Percentiles rank a stretch among this genome's conserved stretches.
Evolutionary conservation across 306 rosid genomes (phyloP).

Genomic region (Medicago arabica): DNA sequence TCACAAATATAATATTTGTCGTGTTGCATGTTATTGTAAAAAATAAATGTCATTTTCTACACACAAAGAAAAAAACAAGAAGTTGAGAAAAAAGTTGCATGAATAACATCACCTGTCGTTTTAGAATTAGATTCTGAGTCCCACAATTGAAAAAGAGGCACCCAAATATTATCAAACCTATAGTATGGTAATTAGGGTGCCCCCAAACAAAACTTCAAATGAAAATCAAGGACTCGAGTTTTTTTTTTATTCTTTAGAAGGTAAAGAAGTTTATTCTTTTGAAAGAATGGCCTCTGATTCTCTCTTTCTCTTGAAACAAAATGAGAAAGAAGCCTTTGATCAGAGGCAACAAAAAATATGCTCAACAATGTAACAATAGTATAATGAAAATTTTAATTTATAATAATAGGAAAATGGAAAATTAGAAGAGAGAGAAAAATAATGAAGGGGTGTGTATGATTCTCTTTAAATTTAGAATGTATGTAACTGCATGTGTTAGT

Average conservation of each 20-base stretch:
- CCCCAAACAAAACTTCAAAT: constrained; percentile 36
- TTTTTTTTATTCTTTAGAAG: constrained; percentile 45
- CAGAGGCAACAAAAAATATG: constrained; percentile 44
- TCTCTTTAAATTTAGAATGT: constrained; percentile 52
- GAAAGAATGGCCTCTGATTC: constrained; percentile 51
- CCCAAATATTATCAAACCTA: constrained; percentile 34
- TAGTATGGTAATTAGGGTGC: constrained; percentile 42
- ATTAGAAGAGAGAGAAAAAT: constrained; percentile 17
- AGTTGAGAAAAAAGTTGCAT: neutral
- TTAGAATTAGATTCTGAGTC: constrained; percentile 4
- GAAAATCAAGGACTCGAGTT: constrained; percentile 24
- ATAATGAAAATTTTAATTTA: neutral
- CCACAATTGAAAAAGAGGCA: constrained; percentile 44
- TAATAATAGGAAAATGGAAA: neutral
- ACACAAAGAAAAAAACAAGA: neutral
- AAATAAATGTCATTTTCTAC: neutral
- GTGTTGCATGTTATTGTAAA: neutral
- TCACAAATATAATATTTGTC: neutral
- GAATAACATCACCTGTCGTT: constrained; percentile 34
- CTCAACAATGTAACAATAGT: constrained; percentile 23
- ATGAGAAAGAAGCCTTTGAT: constrained; percentile 54
- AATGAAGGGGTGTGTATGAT: constrained; percentile 48
- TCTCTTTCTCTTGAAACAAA: constrained; percentile 43
- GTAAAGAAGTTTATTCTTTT: constrained; percentile 44
- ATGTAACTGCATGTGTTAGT: neutral